Evolutionary conservation across 1,284 basidiomycete genomes (phyloP).

Genomic region (Ceratobasidium theobromae): DNA sequence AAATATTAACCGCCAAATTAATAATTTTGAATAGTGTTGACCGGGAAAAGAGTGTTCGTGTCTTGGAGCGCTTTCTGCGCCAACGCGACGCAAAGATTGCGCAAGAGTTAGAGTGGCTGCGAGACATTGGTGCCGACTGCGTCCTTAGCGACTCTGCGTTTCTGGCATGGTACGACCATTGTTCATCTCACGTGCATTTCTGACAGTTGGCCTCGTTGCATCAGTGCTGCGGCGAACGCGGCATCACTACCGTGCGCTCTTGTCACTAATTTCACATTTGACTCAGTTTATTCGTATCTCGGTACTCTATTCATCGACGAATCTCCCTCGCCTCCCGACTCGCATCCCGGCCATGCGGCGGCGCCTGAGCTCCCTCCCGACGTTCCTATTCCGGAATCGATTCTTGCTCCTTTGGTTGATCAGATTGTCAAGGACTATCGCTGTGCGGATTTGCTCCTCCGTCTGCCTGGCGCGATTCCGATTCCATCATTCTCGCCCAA

Average conservation of each 20-base stretch:
- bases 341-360: conserved; percentile 36
- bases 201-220: background rate
- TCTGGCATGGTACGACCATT: conserved; percentile 62
- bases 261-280: conserved; percentile 79
- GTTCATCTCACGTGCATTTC: background rate
- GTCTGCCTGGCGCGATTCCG: conserved; percentile 70
- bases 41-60: conserved; percentile 64
- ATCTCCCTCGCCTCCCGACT: conserved; percentile 37
- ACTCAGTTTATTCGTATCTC: conserved; percentile 77
- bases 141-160: conserved; percentile 78
- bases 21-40: conserved; percentile 54
- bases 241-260: conserved; percentile 66
- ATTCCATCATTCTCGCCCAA: conserved; percentile 64
- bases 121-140: conserved; percentile 53
- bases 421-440: conserved; percentile 67
- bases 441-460: conserved; percentile 67
- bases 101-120: conserved; percentile 62
- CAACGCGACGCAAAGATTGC: conserved; percentile 57
- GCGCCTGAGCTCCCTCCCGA: conserved; percentile 47
- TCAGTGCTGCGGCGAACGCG: conserved; percentile 64
- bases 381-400: conserved; percentile 52
- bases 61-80: conserved; percentile 58
- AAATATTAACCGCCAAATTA: conserved; percentile 48
- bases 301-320: conserved; percentile 46
- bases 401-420: conserved; percentile 60